phyloP scores from a whole-genome alignment of 2,329 filamentous ascomycete genomes.

The Geosmithia morbida region DNA sequence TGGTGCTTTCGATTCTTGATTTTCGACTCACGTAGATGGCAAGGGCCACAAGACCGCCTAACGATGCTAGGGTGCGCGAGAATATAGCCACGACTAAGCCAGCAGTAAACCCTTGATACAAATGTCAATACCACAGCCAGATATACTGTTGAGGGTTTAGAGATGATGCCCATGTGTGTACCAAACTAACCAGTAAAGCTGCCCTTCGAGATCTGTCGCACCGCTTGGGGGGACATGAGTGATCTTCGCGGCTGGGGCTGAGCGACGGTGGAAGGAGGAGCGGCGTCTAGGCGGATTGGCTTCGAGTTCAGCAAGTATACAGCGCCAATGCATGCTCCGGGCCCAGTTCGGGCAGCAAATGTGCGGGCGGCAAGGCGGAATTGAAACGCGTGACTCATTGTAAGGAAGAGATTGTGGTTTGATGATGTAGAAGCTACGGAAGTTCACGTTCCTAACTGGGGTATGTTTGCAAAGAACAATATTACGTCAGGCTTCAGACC shows the following conservation, averaged over 20 bases:
- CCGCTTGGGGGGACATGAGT: constrained; percentile 13
- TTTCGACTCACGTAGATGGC: constrained; percentile 41
- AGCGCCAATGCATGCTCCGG: not conserved
- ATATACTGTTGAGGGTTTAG: not conserved
- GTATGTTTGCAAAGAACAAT: not conserved
- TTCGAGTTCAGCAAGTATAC: not conserved
- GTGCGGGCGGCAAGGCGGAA: constrained; percentile 9
- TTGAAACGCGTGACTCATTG: constrained; percentile 10
- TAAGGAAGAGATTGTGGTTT: not conserved
- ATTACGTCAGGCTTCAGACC: not conserved
- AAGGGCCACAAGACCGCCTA: constrained; percentile 51
- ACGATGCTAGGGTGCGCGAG: constrained; percentile 52
- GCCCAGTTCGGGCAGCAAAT: not conserved
- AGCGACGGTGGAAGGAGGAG: not conserved
- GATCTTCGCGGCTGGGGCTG: not conserved
- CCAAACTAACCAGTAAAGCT: constrained; percentile 31
- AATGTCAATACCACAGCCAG: not conserved
- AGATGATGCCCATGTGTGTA: not conserved
- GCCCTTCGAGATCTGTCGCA: constrained; percentile 37
- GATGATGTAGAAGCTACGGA: not conserved
- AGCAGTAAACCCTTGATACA: constrained; percentile 37
- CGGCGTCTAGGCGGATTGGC: not conserved
- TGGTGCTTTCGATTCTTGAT: not conserved
- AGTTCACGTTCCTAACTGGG: not conserved
- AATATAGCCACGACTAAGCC: constrained; percentile 56